A percentile compares a stretch with the other conserved stretches of the same genome.
Conservation (phyloP, 2,329 filamentous ascomycete species). For the Exophiala mesophila region DNA sequence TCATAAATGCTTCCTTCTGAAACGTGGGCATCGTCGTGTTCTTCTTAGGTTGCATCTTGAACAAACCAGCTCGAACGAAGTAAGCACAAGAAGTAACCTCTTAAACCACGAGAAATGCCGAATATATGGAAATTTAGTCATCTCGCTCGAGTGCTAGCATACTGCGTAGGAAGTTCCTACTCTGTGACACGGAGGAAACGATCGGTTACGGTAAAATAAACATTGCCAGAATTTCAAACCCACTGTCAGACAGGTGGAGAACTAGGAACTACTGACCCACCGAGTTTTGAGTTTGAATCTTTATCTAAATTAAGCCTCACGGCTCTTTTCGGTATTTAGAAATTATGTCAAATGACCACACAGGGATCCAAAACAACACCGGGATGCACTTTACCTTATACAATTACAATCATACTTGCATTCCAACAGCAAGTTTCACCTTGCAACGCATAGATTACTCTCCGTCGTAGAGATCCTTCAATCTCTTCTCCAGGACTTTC, state of each 20-base stretch:
- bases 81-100: background rate
- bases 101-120: background rate
- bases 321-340: background rate
- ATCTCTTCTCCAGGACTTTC: slow-evolving; percentile 69
- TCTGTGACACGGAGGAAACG: background rate
- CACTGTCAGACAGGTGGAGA: background rate
- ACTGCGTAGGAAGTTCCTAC: background rate
- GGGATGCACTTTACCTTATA: background rate
- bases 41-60: slow-evolving; percentile 1
- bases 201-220: background rate
- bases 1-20: background rate
- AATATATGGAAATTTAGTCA: slow-evolving; percentile 1
- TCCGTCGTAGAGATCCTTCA: slow-evolving; percentile 65
- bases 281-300: slow-evolving; percentile 1
- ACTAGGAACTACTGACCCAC: background rate
- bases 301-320: background rate
- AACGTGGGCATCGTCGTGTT: slow-evolving; percentile 1
- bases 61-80: background rate
- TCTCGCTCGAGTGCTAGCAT: background rate
- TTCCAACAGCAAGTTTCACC: too few relatives aligned
- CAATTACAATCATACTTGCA: too few relatives aligned
- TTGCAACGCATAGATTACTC: too few relatives aligned
- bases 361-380: slow-evolving; percentile 1
- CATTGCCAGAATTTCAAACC: background rate
- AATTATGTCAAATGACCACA: background rate